Conservation (phyloP, 495 filamentous ascomycete species). For the Aspergillus sclerotiicarbonarius region DNA sequence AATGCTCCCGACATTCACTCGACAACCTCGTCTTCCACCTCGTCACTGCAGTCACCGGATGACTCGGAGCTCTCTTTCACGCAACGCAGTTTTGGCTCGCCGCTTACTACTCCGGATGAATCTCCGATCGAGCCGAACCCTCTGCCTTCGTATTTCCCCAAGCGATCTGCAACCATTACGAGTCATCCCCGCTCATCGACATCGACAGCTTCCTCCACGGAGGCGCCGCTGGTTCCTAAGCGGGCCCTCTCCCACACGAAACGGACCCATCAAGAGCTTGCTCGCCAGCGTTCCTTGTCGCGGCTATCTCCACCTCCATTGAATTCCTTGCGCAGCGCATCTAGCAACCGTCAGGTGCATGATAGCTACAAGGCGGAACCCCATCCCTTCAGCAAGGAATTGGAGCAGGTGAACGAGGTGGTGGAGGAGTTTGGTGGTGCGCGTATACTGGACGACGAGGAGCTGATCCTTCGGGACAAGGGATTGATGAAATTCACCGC, state of each 20-base stretch:
- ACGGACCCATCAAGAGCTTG: conserved; percentile 63
- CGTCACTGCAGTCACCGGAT: conserved; percentile 53
- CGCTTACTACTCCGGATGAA: conserved; percentile 69
- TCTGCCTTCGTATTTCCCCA: conserved; percentile 76
- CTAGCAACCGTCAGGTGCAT: conserved; percentile 35
- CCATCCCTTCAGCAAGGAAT: conserved; percentile 52
- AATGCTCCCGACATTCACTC: conserved; percentile 79
- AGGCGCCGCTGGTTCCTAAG: conserved; percentile 66
- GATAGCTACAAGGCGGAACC: conserved; percentile 46
- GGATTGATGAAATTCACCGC: conserved; percentile 74
- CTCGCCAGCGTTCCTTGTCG: conserved; percentile 64
- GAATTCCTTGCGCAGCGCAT: conserved; percentile 31
- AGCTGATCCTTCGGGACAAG: conserved; percentile 58
- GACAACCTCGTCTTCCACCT: conserved; percentile 53
- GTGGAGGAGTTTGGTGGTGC: conserved; percentile 77
- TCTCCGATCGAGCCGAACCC: conserved; percentile 72
- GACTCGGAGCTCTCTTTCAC: conserved; percentile 64
- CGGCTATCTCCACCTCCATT: conserved; percentile 46
- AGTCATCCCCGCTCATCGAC: conserved; percentile 44
- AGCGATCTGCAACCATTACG: conserved; percentile 41
- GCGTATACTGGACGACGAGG: conserved; percentile 69
- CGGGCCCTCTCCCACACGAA: conserved; percentile 84
- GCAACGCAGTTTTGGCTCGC: conserved; percentile 53
- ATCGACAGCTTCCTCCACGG: conserved; percentile 43
- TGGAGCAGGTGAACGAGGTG: conserved; percentile 59